phyloP scores from a whole-genome alignment of 257 asterid species.

The Jacaranda copaia region DNA sequence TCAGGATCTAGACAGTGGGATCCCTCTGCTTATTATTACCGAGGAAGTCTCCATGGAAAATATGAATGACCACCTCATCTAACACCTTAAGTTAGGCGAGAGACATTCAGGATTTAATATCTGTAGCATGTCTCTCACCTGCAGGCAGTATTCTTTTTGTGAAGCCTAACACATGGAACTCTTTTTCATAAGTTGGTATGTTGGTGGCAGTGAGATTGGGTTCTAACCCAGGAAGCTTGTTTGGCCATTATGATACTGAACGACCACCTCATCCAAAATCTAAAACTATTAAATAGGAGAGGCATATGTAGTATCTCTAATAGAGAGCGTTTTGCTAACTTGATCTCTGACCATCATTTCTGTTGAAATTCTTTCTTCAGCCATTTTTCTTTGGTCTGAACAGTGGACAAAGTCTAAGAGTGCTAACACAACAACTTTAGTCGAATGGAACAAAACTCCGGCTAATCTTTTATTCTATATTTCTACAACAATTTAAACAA shows the following conservation, averaged over 20 bases:
- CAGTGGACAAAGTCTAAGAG: conserved; percentile 16
- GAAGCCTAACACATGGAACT: conserved; percentile 12
- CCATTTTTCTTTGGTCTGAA: conserved; percentile 9
- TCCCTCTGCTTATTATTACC: neutral
- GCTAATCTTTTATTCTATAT: neutral
- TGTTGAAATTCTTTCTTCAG: conserved; percentile 18
- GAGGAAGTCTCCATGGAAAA: neutral
- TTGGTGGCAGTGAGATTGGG: too few relatives aligned
- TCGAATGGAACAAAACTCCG: conserved; percentile 19
- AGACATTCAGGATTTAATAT: conserved; percentile 7
- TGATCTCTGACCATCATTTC: neutral
- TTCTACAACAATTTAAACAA: conserved; percentile 2
- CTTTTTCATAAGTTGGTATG: neutral
- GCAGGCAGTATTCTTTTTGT: neutral
- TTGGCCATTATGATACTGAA: too few relatives aligned
- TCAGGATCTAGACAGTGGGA: neutral
- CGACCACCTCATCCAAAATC: conserved; percentile 8
- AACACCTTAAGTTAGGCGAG: neutral
- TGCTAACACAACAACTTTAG: neutral
- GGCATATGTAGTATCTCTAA: neutral
- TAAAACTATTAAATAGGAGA: neutral
- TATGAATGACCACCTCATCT: neutral
- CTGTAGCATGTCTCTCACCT: neutral
- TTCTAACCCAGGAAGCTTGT: too few relatives aligned
- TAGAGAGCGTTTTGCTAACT: neutral